Percentiles rank a stretch among this genome's conserved stretches.
phyloP scores from a whole-genome alignment of 73 alveolate species.

The Paramecium caudatum region DNA sequence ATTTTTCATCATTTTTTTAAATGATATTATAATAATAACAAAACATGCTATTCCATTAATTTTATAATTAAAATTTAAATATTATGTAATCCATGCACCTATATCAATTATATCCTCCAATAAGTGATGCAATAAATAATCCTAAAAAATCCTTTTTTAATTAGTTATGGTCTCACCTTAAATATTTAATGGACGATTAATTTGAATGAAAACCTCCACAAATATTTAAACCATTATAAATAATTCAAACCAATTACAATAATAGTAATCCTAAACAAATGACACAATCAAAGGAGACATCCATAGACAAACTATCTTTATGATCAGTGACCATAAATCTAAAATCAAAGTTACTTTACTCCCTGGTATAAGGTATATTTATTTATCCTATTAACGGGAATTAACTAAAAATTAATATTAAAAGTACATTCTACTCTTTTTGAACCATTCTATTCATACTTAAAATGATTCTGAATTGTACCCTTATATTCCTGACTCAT shows the following conservation, averaged over 20 bases:
- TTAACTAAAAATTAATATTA: neutral
- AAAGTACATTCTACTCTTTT: conserved; percentile 42
- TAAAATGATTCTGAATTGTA: conserved; percentile 14
- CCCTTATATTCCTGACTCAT: conserved; percentile 17
- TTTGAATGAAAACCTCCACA: neutral
- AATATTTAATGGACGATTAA: neutral
- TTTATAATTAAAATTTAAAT: neutral
- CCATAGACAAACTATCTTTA: conserved; percentile 21
- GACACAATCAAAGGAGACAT: conserved; percentile 29
- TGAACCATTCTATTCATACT: conserved; percentile 34
- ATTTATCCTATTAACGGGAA: neutral
- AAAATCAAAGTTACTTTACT: conserved; percentile 40
- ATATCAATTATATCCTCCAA: conserved; percentile 13
- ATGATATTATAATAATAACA: neutral
- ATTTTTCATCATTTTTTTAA: neutral
- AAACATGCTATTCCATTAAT: neutral
- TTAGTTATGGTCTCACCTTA: conserved; percentile 24
- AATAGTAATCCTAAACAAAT: neutral
- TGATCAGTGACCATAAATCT: neutral
- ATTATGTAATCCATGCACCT: neutral
- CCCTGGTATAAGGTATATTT: conserved; percentile 2
- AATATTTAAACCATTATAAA: neutral
- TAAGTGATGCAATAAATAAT: neutral
- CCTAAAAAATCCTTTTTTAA: neutral
- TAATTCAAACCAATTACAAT: neutral